These are phyloP conservation scores for Echria macrotheca DNA, from an alignment of 495 filamentous ascomycete genomes.

Conservation along the genomic window DNA sequence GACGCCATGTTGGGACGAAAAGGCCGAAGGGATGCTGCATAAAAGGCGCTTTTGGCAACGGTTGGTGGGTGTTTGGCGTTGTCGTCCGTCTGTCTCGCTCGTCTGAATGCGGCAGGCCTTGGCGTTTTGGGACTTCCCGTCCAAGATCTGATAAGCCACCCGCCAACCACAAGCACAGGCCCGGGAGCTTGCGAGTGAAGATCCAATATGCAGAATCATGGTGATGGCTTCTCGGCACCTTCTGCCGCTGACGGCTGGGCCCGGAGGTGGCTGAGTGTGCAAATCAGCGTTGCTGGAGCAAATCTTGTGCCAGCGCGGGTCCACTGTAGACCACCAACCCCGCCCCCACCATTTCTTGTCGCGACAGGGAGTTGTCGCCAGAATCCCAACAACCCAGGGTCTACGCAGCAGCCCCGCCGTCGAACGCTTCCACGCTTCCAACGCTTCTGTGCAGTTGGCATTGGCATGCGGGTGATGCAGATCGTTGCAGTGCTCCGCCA, in stretches of 20 bases:
- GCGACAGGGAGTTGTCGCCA: too few species aligned
- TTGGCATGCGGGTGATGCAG: conserved; percentile 6
- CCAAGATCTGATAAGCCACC: not conserved
- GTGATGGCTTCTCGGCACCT: conserved; percentile 8
- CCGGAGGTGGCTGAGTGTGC: conserved; percentile 11
- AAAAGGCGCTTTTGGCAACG: too few species aligned
- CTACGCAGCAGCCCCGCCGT: too few species aligned
- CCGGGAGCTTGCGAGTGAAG: too few species aligned
- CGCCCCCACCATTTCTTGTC: too few species aligned
- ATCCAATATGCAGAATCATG: not conserved
- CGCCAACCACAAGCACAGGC: not conserved
- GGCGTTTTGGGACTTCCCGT: conserved; percentile 1
- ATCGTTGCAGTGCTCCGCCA: conserved; percentile 12
- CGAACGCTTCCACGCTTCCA: too few species aligned
- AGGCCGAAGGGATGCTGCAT: too few species aligned
- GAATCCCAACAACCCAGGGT: too few species aligned
- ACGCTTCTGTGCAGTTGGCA: not conserved
- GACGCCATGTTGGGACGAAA: too few species aligned
- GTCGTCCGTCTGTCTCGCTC: not conserved
- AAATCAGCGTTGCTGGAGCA: conserved; percentile 10
- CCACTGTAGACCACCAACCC: too few species aligned
- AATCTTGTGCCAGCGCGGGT: not conserved
- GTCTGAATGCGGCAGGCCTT: not conserved
- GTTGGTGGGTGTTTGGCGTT: too few species aligned
- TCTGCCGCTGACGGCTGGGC: conserved; percentile 5